phyloP scores from a whole-genome alignment of 495 filamentous ascomycete species.

The Antarctomyces pellizariae region DNA sequence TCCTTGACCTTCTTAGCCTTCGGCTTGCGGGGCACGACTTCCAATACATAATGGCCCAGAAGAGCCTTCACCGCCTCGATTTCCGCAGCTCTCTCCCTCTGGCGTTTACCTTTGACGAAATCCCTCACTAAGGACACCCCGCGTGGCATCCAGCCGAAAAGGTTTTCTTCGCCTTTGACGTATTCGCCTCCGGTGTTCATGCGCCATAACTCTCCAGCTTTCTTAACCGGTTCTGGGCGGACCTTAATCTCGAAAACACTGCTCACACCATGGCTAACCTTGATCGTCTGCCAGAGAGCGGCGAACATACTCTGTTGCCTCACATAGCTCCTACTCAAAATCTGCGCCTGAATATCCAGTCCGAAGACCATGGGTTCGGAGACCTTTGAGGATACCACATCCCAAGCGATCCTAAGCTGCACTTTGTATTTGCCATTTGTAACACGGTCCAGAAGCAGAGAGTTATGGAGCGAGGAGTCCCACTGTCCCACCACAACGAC shows the following conservation, averaged over 20 bases:
- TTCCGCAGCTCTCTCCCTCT: conserved; percentile 46
- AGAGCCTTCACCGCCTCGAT: conserved; percentile 56
- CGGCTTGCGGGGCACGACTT: conserved; percentile 11
- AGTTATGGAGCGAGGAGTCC: conserved; percentile 87
- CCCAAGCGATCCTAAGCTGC: conserved; percentile 66
- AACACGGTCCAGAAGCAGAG: conserved; percentile 66
- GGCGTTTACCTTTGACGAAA: conserved; percentile 46
- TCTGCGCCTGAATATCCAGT: conserved; percentile 54
- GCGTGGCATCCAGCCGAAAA: conserved; percentile 66
- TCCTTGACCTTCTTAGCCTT: conserved; percentile 17
- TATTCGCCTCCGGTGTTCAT: conserved; percentile 91
- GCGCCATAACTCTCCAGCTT: conserved; percentile 81
- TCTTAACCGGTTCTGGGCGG: conserved; percentile 69
- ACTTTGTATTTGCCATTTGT: conserved; percentile 82
- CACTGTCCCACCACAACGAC: conserved; percentile 73
- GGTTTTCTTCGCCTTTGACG: conserved; percentile 77
- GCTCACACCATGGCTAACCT: conserved; percentile 68
- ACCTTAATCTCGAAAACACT: conserved; percentile 69
- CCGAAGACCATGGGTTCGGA: conserved; percentile 68
- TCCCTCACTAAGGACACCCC: conserved; percentile 74
- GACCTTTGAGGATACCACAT: conserved; percentile 55
- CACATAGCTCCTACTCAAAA: conserved; percentile 63
- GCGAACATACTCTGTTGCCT: conserved; percentile 70
- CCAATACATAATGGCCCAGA: conserved; percentile 15
- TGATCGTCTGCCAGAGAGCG: conserved; percentile 60